Evolutionary conservation across 345 rosid species (phyloP).

Genomic region (Eucalyptus caleyi): DNA sequence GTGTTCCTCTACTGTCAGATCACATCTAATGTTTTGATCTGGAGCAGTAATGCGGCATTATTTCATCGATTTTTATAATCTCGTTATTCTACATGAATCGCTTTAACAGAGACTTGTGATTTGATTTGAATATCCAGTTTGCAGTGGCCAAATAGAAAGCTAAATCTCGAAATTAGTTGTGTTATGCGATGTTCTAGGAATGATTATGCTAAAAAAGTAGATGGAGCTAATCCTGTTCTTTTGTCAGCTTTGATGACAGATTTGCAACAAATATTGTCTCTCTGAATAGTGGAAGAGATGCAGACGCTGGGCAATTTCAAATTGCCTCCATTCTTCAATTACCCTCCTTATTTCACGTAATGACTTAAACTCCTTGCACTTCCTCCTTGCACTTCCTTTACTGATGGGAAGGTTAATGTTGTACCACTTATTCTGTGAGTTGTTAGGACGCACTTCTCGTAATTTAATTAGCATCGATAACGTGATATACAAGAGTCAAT

Average conservation of each 20-base stretch:
- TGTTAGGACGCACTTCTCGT: background rate
- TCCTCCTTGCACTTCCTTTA: background rate
- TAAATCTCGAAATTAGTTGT: background rate
- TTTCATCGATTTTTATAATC: background rate
- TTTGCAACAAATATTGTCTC: background rate
- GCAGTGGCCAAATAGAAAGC: background rate
- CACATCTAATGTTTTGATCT: fast-evolving
- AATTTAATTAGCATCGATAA: background rate
- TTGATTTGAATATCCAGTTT: background rate
- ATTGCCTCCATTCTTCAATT: constrained; percentile 89
- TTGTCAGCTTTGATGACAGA: background rate
- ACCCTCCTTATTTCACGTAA: constrained; percentile 98
- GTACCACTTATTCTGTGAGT: background rate
- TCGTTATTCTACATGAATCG: background rate
- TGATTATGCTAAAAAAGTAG: background rate
- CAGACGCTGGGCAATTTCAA: constrained; percentile 82
- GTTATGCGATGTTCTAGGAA: fast-evolving
- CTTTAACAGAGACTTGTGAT: background rate
- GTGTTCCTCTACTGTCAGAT: background rate
- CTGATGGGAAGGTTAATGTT: background rate
- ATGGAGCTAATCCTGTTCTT: background rate
- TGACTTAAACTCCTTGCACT: background rate
- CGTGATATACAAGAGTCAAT: background rate
- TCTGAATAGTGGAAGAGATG: constrained; percentile 23
- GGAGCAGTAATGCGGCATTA: fast-evolving